These are phyloP conservation scores for Lactifluus volemus DNA, from an alignment of 768 basidiomycete genomes.

Conservation along the genomic window DNA sequence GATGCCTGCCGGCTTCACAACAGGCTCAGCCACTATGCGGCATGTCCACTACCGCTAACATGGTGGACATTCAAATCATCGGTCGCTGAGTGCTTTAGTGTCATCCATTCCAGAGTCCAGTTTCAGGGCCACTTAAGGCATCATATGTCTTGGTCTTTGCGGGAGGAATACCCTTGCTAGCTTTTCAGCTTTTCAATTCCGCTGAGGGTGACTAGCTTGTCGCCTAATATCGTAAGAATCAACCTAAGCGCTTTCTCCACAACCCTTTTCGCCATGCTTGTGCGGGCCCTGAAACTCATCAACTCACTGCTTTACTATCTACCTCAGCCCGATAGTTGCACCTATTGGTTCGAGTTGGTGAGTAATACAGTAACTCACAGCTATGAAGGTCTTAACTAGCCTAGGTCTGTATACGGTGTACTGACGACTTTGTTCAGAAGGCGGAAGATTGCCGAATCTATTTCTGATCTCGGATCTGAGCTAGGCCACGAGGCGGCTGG, in stretches of 20 bases:
- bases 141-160: not conserved
- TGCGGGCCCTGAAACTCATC: not conserved
- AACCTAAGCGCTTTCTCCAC: not conserved
- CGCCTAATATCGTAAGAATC: not conserved
- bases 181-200: not conserved
- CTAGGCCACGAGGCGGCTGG: slow-evolving; percentile 4
- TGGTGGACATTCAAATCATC: not conserved
- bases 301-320: not conserved
- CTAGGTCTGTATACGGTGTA: not conserved
- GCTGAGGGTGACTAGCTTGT: not conserved
- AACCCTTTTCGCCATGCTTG: not conserved
- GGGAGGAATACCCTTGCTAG: not conserved
- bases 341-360: not conserved
- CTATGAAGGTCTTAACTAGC: not conserved
- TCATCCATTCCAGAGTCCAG: not conserved
- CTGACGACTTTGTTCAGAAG: slow-evolving; percentile 14
- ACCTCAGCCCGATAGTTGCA: not conserved
- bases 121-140: not conserved
- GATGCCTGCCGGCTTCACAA: not conserved
- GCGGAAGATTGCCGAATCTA: slow-evolving; percentile 3
- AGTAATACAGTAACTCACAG: not conserved
- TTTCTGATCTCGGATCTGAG: slow-evolving; percentile 13
- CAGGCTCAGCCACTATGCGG: too few relatives aligned
- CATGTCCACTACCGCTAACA: not conserved
- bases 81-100: not conserved